phyloP scores from a whole-genome alignment of 257 asterid genomes.

The Nicotiana attenuata region DNA sequence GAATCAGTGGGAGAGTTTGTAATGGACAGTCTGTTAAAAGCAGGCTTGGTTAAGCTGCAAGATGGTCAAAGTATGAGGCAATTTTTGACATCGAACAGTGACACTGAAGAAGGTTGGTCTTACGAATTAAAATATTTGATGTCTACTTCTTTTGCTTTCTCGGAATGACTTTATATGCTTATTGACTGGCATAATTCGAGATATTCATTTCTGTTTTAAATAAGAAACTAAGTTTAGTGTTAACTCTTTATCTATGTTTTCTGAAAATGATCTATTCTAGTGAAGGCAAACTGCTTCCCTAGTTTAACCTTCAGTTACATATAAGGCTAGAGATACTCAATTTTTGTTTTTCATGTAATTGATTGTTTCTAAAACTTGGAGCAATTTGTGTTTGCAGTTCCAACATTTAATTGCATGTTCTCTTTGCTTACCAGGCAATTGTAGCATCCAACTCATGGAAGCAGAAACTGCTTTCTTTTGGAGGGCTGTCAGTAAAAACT shows the following conservation, averaged over 20 bases:
- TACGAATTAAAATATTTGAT: neutral
- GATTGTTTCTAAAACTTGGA: neutral
- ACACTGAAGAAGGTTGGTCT: slow-evolving; percentile 55
- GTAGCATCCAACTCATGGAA: slow-evolving; percentile 59
- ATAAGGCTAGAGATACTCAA: neutral
- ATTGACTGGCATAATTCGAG: neutral
- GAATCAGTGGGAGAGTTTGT: slow-evolving; percentile 82
- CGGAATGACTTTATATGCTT: neutral
- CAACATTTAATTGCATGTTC: neutral
- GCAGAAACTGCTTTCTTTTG: slow-evolving; percentile 86
- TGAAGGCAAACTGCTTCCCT: neutral
- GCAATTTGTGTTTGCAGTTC: neutral
- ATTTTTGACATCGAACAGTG: slow-evolving; percentile 34
- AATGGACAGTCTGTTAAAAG: slow-evolving; percentile 57
- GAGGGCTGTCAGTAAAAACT: slow-evolving; percentile 80
- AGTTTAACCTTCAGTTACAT: neutral
- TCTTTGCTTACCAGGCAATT: slow-evolving; percentile 36
- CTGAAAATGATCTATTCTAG: neutral
- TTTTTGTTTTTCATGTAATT: neutral
- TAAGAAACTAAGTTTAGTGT: neutral
- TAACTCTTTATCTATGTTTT: neutral
- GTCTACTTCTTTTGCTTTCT: neutral
- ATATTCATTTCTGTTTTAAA: neutral
- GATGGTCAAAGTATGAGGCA: slow-evolving; percentile 59
- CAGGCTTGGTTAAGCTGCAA: slow-evolving; percentile 54